Percentiles rank a stretch among this genome's conserved stretches.
phyloP scores from a whole-genome alignment of 2,329 filamentous ascomycete species.

The Sclerotinia nivalis region DNA sequence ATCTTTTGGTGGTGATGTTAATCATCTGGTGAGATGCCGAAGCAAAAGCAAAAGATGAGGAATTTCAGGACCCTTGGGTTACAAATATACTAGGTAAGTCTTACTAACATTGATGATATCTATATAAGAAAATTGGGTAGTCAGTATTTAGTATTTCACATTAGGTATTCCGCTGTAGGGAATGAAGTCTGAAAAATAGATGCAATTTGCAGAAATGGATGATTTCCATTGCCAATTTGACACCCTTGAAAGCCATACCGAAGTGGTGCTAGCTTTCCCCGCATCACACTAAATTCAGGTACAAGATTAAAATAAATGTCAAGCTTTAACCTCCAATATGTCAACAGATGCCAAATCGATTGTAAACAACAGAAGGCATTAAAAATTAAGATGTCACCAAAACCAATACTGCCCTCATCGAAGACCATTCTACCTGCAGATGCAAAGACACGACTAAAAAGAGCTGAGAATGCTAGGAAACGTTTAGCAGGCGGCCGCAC shows the following conservation, averaged over 20 bases:
- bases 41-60: background rate
- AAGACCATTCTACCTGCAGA: slow-evolving; percentile 27
- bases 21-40: background rate
- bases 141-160: background rate
- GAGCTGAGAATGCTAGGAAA: slow-evolving; percentile 45
- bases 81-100: background rate
- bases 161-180: no score
- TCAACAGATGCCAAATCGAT: slow-evolving; percentile 13
- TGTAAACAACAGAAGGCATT: background rate
- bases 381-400: slow-evolving; percentile 37
- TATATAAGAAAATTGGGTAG: no score
- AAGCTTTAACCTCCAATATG: slow-evolving; percentile 12
- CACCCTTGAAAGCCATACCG: background rate
- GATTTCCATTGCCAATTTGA: no score
- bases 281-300: slow-evolving; percentile 14
- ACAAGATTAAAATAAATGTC: background rate
- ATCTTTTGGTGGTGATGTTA: background rate
- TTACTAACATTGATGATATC: background rate
- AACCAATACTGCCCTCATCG: slow-evolving; percentile 27
- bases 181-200: no score
- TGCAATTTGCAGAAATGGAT: no score
- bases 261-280: background rate
- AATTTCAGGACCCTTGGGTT: background rate
- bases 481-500: slow-evolving; percentile 38
- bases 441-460: slow-evolving; percentile 31